Conservation (phyloP, 2,329 filamentous ascomycete genomes). For the Aspergillus pseudoviridinutans region DNA sequence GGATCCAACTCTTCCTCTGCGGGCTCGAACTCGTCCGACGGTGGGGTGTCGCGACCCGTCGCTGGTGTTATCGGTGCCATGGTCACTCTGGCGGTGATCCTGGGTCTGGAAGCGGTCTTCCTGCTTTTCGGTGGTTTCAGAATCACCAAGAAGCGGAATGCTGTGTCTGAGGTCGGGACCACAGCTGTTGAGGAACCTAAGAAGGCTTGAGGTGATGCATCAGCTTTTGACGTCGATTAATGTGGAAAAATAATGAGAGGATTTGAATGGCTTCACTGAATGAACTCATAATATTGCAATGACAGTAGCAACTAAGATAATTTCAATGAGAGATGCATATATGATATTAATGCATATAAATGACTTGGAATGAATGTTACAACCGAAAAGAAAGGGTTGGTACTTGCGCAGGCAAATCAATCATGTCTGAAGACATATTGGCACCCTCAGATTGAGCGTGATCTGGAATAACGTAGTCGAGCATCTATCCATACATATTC, state of each 20-base stretch:
- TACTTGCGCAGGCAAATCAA: too few species aligned
- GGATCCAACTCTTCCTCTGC: conserved; percentile 24
- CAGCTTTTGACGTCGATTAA: neutral
- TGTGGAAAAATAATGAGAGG: neutral
- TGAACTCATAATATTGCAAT: too few species aligned
- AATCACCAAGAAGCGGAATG: conserved; percentile 51
- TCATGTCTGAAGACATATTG: too few species aligned
- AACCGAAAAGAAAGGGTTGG: too few species aligned
- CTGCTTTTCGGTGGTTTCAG: conserved; percentile 56
- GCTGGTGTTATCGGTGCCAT: conserved; percentile 76
- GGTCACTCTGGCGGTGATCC: conserved; percentile 62
- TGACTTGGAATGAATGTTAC: too few species aligned
- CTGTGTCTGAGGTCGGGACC: conserved; percentile 8
- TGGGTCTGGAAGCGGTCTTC: conserved; percentile 53
- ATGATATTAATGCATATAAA: neutral
- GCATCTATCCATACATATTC: too few species aligned
- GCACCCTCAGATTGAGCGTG: too few species aligned
- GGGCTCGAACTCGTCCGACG: conserved; percentile 15
- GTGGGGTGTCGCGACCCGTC: conserved; percentile 63
- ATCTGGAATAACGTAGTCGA: too few species aligned
- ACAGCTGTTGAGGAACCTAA: conserved; percentile 17
- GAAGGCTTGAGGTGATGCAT: conserved; percentile 7
- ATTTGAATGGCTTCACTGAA: too few species aligned
- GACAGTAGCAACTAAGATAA: too few species aligned
- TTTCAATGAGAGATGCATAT: neutral